phyloP scores from a whole-genome alignment of 129 eudicot genomes.

The Pseudognaphalium luteoalbum region DNA sequence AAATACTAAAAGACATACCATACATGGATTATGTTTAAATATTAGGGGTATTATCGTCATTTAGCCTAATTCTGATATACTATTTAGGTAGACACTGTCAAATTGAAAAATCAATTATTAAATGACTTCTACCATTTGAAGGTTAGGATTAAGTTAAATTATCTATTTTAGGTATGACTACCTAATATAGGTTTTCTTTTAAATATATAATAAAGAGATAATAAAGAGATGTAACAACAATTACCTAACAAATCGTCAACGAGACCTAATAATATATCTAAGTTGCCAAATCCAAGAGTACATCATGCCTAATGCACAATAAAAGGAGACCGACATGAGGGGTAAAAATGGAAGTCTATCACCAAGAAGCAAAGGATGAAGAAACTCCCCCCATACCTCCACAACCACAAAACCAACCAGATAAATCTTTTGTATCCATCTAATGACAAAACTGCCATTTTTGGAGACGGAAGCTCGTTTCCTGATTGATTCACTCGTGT shows the following conservation, averaged over 20 bases:
- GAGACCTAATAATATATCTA: slow-evolving; percentile 41
- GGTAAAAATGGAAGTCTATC: slow-evolving; percentile 75
- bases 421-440: slow-evolving; percentile 66
- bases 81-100: no score
- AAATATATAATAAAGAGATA: no score
- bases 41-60: no score
- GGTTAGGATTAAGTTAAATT: no score
- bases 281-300: slow-evolving; percentile 99
- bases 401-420: slow-evolving; percentile 69
- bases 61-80: no score
- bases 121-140: no score
- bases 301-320: slow-evolving; percentile 80
- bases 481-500: neutral
- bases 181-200: no score
- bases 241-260: slow-evolving; percentile 25
- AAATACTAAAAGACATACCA: no score
- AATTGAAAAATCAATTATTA: no score
- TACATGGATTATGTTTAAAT: no score
- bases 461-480: slow-evolving; percentile 10
- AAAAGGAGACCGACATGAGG: slow-evolving; percentile 72
- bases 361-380: slow-evolving; percentile 65
- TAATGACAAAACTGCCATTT: slow-evolving; percentile 33
- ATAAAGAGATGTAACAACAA: no score
- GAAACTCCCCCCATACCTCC: slow-evolving; percentile 81
- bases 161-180: no score